Conservation (phyloP, 768 basidiomycete genomes). For the Amanita polypyramis region DNA sequence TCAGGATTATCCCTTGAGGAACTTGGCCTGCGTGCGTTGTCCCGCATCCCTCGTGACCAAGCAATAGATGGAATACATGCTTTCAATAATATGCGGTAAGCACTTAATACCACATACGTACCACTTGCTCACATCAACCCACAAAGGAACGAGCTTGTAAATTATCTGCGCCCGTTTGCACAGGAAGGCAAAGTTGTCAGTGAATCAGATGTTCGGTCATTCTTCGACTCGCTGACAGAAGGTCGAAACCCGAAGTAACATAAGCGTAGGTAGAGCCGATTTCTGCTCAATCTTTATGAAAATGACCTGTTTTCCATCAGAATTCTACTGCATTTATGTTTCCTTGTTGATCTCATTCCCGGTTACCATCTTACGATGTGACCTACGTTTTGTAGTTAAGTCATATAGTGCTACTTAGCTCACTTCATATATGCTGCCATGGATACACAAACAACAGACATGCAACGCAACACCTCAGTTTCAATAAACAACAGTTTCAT, state of each 20-base stretch:
- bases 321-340: not conserved
- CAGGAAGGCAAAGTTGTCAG: conserved; percentile 65
- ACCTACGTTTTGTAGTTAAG: too few relatives aligned
- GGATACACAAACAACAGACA: too few relatives aligned
- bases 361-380: too few relatives aligned
- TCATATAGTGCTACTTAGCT: too few relatives aligned
- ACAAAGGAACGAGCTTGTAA: conserved; percentile 60
- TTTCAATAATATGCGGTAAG: conserved; percentile 75
- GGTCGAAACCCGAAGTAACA: conserved; percentile 11
- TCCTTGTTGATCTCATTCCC: too few relatives aligned
- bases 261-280: not conserved
- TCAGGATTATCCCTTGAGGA: conserved; percentile 73
- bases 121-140: conserved; percentile 3
- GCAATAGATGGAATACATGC: conserved; percentile 80
- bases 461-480: too few relatives aligned
- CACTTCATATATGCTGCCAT: too few relatives aligned
- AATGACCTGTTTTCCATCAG: not conserved
- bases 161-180: conserved; percentile 71
- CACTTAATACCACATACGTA: conserved; percentile 4
- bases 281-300: not conserved
- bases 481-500: too few relatives aligned
- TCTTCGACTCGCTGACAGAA: conserved; percentile 48
- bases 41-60: conserved; percentile 63
- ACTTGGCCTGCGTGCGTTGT: conserved; percentile 70
- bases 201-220: conserved; percentile 57